phyloP scores from a whole-genome alignment of 495 filamentous ascomycete genomes.

The Penicillium soppii region DNA sequence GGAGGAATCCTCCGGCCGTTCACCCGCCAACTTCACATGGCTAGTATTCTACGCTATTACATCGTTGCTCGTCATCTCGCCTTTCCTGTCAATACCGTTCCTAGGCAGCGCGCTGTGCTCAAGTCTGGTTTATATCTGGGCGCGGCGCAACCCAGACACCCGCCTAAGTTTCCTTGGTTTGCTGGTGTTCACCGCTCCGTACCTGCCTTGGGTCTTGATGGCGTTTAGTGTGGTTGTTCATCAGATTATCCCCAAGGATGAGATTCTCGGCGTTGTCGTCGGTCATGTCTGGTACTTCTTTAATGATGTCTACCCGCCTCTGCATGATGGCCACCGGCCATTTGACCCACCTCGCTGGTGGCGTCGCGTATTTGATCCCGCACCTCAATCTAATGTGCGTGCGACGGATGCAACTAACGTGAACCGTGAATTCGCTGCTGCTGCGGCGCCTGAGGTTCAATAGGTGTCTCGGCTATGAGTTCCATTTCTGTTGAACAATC shows the following conservation, averaged over 20 bases:
- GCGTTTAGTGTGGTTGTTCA: conserved; percentile 83
- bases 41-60: conserved; percentile 79
- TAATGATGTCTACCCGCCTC: conserved; percentile 88
- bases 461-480: conserved; percentile 18
- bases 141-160: conserved; percentile 87
- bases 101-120: conserved; percentile 87
- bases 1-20: conserved; percentile 87
- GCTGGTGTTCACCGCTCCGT: conserved; percentile 88
- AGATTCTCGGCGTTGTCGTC: conserved; percentile 88
- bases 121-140: conserved; percentile 97
- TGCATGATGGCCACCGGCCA: conserved; percentile 81
- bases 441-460: conserved; percentile 40
- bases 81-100: conserved; percentile 82
- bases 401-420: conserved; percentile 30
- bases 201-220: conserved; percentile 95
- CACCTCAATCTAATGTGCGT: conserved; percentile 20
- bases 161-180: conserved; percentile 87
- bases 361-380: conserved; percentile 75
- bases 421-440: conserved; percentile 39
- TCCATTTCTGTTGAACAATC: too few relatives aligned
- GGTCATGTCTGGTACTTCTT: conserved; percentile 99
- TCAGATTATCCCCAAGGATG: conserved; percentile 86
- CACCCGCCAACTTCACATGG: conserved; percentile 93
- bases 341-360: conserved; percentile 92
- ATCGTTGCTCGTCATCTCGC: conserved; percentile 76